phyloP scores from a whole-genome alignment of 768 basidiomycete species.

The Tricholoma matsutake region DNA sequence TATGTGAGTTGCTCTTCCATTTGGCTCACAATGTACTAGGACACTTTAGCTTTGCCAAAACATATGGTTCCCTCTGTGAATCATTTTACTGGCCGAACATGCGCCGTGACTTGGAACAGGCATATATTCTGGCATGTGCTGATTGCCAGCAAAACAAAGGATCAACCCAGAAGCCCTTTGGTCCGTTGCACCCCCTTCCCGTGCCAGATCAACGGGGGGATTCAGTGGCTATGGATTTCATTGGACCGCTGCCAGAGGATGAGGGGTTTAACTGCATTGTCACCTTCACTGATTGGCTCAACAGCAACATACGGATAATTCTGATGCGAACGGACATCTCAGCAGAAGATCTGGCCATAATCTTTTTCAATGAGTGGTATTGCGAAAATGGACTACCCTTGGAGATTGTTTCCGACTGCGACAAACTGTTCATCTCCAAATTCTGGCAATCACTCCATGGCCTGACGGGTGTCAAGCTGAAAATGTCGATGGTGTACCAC shows the following conservation, averaged over 20 bases:
- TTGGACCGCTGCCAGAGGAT: slow-evolving; percentile 1
- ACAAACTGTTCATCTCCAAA: too few relatives aligned
- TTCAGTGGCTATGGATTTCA: slow-evolving; percentile 21
- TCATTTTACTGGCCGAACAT: too few relatives aligned
- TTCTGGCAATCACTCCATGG: slow-evolving; percentile 26
- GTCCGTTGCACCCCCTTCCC: neutral
- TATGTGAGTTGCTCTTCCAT: neutral
- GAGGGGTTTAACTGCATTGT: slow-evolving; percentile 19
- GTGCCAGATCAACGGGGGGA: slow-evolving; percentile 26
- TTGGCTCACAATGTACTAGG: neutral
- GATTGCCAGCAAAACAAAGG: neutral
- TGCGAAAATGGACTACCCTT: slow-evolving; percentile 28
- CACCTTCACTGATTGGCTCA: slow-evolving; percentile 14
- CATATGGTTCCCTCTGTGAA: neutral
- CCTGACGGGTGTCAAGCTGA: slow-evolving; percentile 9
- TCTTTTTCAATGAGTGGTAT: slow-evolving; percentile 10
- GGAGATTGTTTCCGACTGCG: slow-evolving; percentile 9
- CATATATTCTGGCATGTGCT: too few relatives aligned
- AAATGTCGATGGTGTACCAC: slow-evolving; percentile 33
- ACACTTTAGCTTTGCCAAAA: neutral
- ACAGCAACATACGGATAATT: neutral
- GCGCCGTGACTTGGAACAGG: neutral
- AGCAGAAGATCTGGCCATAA: neutral
- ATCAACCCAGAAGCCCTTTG: neutral
- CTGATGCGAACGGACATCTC: neutral